phyloP scores from a whole-genome alignment of 2,329 filamentous ascomycete genomes.

The Alternaria arbusti region DNA sequence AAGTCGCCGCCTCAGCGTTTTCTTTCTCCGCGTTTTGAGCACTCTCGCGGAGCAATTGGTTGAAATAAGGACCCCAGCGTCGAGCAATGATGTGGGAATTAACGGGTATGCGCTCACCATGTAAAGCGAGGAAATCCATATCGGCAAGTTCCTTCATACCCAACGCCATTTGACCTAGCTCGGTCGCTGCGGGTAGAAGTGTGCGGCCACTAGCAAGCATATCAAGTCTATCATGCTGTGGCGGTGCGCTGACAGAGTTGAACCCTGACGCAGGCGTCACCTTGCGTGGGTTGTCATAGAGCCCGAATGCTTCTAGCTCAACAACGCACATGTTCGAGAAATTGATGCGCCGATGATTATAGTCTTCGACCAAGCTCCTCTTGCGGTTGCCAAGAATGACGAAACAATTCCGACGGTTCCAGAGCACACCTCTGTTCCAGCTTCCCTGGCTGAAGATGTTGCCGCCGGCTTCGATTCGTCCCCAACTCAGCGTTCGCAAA shows the following conservation, averaged over 20 bases:
- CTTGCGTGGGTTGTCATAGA: slow-evolving; percentile 93
- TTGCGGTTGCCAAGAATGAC: slow-evolving; percentile 95
- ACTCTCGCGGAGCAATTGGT: slow-evolving; percentile 85
- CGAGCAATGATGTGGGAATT: slow-evolving; percentile 88
- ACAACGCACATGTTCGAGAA: slow-evolving; percentile 97
- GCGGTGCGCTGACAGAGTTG: slow-evolving; percentile 77
- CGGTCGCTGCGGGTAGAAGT: slow-evolving; percentile 79
- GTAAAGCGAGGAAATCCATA: slow-evolving; percentile 94
- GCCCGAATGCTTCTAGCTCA: slow-evolving; percentile 93
- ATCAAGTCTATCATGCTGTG: slow-evolving; percentile 60
- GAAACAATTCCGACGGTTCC: slow-evolving; percentile 92
- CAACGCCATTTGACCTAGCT: slow-evolving; percentile 82
- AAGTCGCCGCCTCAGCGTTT: slow-evolving; percentile 72
- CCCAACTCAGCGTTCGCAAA: slow-evolving; percentile 87
- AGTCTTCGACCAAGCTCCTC: slow-evolving; percentile 92
- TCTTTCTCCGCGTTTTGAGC: slow-evolving; percentile 64
- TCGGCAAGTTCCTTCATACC: slow-evolving; percentile 85
- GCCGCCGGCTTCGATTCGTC: slow-evolving; percentile 88
- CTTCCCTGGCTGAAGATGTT: slow-evolving; percentile 96
- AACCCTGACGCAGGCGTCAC: slow-evolving; percentile 80
- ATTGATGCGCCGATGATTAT: slow-evolving; percentile 97
- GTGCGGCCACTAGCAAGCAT: slow-evolving; percentile 75
- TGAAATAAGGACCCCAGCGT: slow-evolving; percentile 95
- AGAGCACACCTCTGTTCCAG: slow-evolving; percentile 95
- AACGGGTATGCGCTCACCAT: slow-evolving; percentile 88